A percentile compares a stretch with the other conserved stretches of the same genome.
Evolutionary conservation across 306 rosid species (phyloP).

Genomic region (Vigna mungo): DNA sequence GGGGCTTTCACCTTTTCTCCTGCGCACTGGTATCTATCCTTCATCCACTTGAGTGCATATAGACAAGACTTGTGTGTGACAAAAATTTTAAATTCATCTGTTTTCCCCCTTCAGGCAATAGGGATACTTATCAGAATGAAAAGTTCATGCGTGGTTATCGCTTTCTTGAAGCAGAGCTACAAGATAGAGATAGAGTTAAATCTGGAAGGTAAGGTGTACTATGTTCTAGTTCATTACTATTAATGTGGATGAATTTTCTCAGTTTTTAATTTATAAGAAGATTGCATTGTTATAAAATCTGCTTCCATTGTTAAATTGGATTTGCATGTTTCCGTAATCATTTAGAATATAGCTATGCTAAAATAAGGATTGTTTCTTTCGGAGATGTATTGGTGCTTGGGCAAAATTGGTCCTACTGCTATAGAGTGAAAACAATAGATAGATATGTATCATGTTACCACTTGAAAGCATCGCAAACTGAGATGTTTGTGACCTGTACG

Average conservation of each 20-base stretch:
- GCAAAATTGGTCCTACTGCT: slow-evolving; percentile 8
- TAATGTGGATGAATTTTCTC: background rate
- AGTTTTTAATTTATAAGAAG: slow-evolving; percentile 11
- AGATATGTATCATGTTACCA: slow-evolving; percentile 29
- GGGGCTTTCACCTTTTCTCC: slow-evolving; percentile 85
- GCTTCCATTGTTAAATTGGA: background rate
- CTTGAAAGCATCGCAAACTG: background rate
- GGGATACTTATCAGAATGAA: slow-evolving; percentile 83
- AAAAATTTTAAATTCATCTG: slow-evolving; percentile 24
- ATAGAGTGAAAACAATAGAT: background rate
- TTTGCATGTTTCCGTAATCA: slow-evolving; percentile 17
- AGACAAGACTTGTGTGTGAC: slow-evolving; percentile 22
- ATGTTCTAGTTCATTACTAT: slow-evolving; percentile 26
- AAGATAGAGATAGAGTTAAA: slow-evolving; percentile 87
- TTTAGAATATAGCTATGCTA: slow-evolving; percentile 2
- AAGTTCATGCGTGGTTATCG: slow-evolving; percentile 92
- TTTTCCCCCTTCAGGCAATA: slow-evolving; percentile 61
- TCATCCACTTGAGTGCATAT: background rate
- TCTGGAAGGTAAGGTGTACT: slow-evolving; percentile 81
- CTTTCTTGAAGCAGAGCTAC: slow-evolving; percentile 94
- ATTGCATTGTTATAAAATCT: slow-evolving; percentile 8
- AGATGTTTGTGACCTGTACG: slow-evolving; percentile 29
- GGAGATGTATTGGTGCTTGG: slow-evolving; percentile 1
- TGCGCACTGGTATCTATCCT: slow-evolving; percentile 81
- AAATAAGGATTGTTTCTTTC: background rate